These are phyloP conservation scores for Gossypium anomalum DNA, from an alignment of 345 rosid genomes.

Conservation along the genomic window DNA sequence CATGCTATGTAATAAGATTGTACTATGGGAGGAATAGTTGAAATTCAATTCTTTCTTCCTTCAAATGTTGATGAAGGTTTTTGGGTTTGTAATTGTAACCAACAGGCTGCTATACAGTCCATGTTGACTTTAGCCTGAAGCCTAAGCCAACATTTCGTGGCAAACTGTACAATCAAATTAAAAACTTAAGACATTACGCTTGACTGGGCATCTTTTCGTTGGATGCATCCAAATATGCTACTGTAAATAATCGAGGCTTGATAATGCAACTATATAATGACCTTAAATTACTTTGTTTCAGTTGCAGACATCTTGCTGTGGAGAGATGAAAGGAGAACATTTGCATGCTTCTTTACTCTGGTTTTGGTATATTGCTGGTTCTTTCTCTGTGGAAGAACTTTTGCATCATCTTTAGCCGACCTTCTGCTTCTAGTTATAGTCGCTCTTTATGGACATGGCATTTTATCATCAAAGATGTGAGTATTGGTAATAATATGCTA, in stretches of 20 bases:
- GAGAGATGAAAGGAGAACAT: slow-evolving; percentile 89
- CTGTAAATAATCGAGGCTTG: background rate
- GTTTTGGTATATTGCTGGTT: slow-evolving; percentile 67
- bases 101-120: background rate
- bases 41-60: slow-evolving; percentile 5
- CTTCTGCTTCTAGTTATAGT: slow-evolving; percentile 50
- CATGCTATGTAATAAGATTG: background rate
- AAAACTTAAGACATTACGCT: background rate
- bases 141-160: slow-evolving; percentile 2
- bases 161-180: slow-evolving; percentile 1
- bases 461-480: slow-evolving; percentile 59
- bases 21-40: background rate
- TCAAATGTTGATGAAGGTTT: background rate
- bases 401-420: slow-evolving; percentile 62
- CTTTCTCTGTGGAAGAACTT: slow-evolving; percentile 67
- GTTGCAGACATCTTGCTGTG: slow-evolving; percentile 85
- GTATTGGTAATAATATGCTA: slow-evolving; percentile 25
- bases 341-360: slow-evolving; percentile 48
- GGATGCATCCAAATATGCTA: background rate
- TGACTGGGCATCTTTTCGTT: background rate
- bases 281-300: slow-evolving; percentile 37
- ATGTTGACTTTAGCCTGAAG: background rate
- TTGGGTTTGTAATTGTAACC: background rate
- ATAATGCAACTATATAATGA: slow-evolving; percentile 7
- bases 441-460: slow-evolving; percentile 48